A percentile compares a stretch with the other conserved stretches of the same genome.
Conservation (phyloP, 1,284 basidiomycete genomes). For the Cystobasidium sp. region DNA sequence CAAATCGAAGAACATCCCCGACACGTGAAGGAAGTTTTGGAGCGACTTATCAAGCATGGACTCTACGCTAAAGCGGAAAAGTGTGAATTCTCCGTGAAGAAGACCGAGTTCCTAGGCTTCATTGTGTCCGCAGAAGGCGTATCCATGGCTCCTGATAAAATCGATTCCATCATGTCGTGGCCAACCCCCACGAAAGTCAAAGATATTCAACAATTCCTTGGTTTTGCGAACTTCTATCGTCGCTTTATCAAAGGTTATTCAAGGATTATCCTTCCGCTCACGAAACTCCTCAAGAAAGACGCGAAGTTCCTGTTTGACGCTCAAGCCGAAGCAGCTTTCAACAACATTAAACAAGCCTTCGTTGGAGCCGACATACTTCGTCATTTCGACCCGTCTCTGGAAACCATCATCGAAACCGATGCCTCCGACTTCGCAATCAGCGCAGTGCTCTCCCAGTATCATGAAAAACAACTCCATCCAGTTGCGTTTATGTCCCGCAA, state of each 20-base stretch:
- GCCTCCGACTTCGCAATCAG: constrained; percentile 51
- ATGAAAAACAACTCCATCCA: constrained; percentile 41
- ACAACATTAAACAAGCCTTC: constrained; percentile 56
- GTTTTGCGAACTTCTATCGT: constrained; percentile 60
- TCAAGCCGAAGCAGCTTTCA: constrained; percentile 56
- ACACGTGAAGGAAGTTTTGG: constrained; percentile 57
- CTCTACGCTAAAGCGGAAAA: constrained; percentile 41
- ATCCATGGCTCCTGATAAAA: constrained; percentile 60
- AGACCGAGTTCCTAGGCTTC: constrained; percentile 60
- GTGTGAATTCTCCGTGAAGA: constrained; percentile 38
- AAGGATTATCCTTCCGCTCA: constrained; percentile 55
- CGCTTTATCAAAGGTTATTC: constrained; percentile 60
- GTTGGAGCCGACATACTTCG: constrained; percentile 56
- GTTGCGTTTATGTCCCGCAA: constrained; percentile 50
- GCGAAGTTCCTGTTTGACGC: constrained; percentile 53
- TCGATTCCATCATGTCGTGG: constrained; percentile 59
- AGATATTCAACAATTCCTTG: constrained; percentile 58
- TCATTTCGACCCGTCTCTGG: constrained; percentile 57
- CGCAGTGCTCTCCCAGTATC: constrained; percentile 47
- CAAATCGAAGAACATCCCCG: constrained; percentile 57
- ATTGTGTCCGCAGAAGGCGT: constrained; percentile 56
- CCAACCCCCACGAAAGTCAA: constrained; percentile 55
- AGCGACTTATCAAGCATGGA: constrained; percentile 52
- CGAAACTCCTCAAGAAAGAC: constrained; percentile 50
- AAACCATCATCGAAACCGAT: constrained; percentile 54